These are phyloP conservation scores for Bryoerythrophyllum caledonicum DNA, from an alignment of 225 moss, liverwort and hornwort species.

Conservation along the genomic window DNA sequence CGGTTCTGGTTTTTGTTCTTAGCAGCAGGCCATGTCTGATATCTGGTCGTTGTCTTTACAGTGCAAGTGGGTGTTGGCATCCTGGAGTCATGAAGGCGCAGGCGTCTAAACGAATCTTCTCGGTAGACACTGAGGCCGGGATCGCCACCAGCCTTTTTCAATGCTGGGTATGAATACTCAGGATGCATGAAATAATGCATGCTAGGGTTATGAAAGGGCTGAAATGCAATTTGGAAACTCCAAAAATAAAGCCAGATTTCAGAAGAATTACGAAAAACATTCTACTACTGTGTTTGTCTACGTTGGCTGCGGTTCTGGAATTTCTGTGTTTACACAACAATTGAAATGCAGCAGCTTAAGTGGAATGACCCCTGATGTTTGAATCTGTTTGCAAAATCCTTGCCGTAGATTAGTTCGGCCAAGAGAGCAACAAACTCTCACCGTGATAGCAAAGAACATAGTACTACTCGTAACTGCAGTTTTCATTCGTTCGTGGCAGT, in stretches of 20 bases:
- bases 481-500: too few species aligned
- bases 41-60: constrained; percentile 12
- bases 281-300: background rate
- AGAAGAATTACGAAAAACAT: too few species aligned
- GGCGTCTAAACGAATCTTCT: background rate
- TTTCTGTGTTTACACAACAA: too few species aligned
- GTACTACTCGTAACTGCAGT: too few species aligned
- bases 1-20: background rate
- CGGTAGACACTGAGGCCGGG: background rate
- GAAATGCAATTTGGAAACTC: background rate
- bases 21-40: background rate
- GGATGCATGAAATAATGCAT: background rate
- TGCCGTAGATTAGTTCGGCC: too few species aligned
- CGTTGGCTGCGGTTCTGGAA: background rate
- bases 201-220: background rate
- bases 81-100: background rate
- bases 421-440: too few species aligned
- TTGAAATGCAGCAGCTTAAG: too few species aligned
- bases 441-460: too few species aligned
- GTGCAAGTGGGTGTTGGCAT: background rate
- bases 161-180: background rate
- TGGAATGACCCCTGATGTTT: too few species aligned
- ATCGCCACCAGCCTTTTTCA: background rate
- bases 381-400: too few species aligned
- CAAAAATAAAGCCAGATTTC: background rate